phyloP scores from a whole-genome alignment of 441 rosid genomes.

The Pelargonium australe region DNA sequence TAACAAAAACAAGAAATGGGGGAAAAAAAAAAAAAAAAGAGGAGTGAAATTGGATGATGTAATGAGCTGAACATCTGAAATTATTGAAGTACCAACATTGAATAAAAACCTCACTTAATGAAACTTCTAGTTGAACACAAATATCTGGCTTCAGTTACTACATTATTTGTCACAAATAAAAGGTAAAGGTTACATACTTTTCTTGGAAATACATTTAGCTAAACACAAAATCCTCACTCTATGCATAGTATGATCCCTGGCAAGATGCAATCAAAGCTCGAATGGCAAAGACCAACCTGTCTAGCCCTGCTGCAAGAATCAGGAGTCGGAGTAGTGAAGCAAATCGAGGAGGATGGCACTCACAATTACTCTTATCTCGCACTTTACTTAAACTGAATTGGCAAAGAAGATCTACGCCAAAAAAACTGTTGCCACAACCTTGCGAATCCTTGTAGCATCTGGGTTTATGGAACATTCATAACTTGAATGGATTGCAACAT shows the following conservation, averaged over 20 bases:
- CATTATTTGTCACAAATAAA: not conserved
- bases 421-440: not conserved
- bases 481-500: conserved; percentile 95
- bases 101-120: not conserved
- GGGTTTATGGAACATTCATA: conserved; percentile 67
- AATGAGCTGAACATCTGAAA: too few species aligned
- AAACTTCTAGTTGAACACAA: too few species aligned
- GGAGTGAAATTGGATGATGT: not conserved
- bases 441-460: not conserved
- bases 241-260: not conserved
- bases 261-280: not conserved
- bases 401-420: not conserved
- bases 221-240: not conserved
- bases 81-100: not conserved
- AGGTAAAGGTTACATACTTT: not conserved
- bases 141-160: not conserved
- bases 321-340: not conserved
- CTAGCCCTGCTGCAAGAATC: not conserved
- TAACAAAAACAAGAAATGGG: not conserved
- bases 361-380: not conserved
- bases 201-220: not conserved
- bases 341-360: not conserved
- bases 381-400: not conserved
- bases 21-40: not conserved
- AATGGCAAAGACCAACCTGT: not conserved